phyloP scores from a whole-genome alignment of 2,329 filamentous ascomycete genomes.

The Phyllosticta paracitricarpa region DNA sequence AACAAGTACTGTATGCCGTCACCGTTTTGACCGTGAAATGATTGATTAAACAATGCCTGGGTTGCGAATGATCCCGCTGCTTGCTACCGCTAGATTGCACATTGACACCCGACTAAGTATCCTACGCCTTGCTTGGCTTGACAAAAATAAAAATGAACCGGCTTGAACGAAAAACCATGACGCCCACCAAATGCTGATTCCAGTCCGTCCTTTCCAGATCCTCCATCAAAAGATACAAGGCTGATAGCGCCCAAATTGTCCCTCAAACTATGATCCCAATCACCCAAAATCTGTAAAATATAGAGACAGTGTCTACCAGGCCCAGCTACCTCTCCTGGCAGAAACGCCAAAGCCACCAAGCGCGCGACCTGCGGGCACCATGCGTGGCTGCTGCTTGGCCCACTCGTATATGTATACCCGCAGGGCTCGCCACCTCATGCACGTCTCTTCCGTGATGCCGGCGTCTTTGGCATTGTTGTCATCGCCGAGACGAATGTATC shows the following conservation, averaged over 20 bases:
- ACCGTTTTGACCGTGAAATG: not conserved
- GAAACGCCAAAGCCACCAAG: conserved; percentile 31
- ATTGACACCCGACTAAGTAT: not conserved
- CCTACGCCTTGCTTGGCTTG: conserved; percentile 9
- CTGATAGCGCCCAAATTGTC: not conserved
- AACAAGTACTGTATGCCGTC: not conserved
- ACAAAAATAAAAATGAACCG: not conserved
- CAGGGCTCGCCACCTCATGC: conserved; percentile 74
- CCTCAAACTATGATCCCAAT: not conserved
- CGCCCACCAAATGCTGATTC: conserved; percentile 3
- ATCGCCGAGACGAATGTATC: conserved; percentile 55
- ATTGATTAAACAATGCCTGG: not conserved
- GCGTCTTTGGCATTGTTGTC: conserved; percentile 40
- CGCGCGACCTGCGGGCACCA: conserved; percentile 33
- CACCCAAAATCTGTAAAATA: not conserved
- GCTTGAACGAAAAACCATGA: not conserved
- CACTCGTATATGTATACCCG: conserved; percentile 79
- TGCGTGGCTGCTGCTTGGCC: conserved; percentile 74
- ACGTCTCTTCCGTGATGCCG: conserved; percentile 41
- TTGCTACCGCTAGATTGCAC: not conserved
- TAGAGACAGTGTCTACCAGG: conserved; percentile 15
- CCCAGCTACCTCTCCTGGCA: conserved; percentile 41
- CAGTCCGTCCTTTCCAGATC: not conserved
- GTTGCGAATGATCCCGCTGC: not conserved
- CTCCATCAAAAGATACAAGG: not conserved